Evolutionary conservation across 495 filamentous ascomycete species (phyloP), one percentile per base, ranked within the genome.

Genomic region (Hypoxylon rickii): DNA sequence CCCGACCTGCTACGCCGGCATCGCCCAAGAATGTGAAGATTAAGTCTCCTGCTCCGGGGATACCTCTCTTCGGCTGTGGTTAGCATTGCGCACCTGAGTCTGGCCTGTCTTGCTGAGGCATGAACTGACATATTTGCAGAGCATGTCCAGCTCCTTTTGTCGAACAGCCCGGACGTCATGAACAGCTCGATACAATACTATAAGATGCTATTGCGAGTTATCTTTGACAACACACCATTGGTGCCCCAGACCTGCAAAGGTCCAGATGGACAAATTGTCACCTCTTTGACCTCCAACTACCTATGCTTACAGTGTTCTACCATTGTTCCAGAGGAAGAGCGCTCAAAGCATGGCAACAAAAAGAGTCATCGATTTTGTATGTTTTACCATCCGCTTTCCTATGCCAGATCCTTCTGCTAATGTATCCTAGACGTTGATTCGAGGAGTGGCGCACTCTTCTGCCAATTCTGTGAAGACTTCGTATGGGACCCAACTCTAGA

Each of bases 401-500:
- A 33, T 60, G 59, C 33, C 41, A 3, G 47, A 24, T 66, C 3
- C 39, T 8, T 31, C 36, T 7, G 53, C 51, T 50, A 2, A 58
- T 36, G 16, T 42, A 26, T 7, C 24, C 16, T 44, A 95, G 90
- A 90, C 65, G 86, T 95, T 53, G 92, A 96, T 60, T 93, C 90
- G 2, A 78, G 86, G 48, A 84, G 76, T 55, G 90, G 89, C 4
- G 79, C 82, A 40, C 64, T 96, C 2, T 96, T 86, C 65, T 96
- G 92, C 72, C 88, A 93, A 61, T 78, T 83, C 53, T 96, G 92
- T 63, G 79, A 83, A 32, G 92, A 96, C 66, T 87, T 94, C 55
- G 84, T 96, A 36, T 96, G 90, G 75, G 92, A 96, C 62, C 87
- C 89, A 38, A 86, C 84, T 6, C 75, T 96, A 19, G 92, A 96